Conservation (phyloP, 495 filamentous ascomycete species). For the Aspergillus baeticus region DNA sequence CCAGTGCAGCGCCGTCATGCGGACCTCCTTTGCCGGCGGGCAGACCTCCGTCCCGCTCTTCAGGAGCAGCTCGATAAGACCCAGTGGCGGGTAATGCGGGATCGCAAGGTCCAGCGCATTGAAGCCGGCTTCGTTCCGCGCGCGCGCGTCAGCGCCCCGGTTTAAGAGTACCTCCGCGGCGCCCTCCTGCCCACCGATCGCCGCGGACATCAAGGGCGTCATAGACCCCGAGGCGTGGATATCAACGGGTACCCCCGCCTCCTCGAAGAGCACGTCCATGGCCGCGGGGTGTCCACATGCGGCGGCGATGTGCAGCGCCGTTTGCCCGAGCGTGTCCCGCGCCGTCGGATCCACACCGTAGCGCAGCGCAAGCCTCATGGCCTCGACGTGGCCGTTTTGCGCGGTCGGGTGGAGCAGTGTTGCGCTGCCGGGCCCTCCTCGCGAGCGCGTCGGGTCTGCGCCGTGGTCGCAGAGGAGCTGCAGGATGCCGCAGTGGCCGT, state of each 20-base stretch:
- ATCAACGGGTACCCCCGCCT: background rate
- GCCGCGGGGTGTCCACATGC: background rate
- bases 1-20: background rate
- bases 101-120: background rate
- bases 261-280: background rate
- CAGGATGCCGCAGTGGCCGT: background rate
- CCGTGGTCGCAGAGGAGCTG: background rate
- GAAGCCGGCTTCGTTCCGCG: background rate
- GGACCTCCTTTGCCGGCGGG: background rate
- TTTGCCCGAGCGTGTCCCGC: background rate
- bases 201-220: background rate
- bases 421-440: too few relatives aligned
- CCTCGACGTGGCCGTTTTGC: too few relatives aligned
- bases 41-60: background rate
- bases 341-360: too few relatives aligned
- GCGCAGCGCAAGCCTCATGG: too few relatives aligned
- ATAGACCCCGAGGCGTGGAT: background rate
- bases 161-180: background rate
- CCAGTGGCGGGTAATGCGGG: background rate
- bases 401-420: too few relatives aligned
- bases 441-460: background rate
- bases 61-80: background rate
- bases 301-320: background rate
- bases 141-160: background rate
- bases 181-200: background rate